Evolutionary conservation across 345 rosid genomes (phyloP).

Genomic region (Brassica juncea): DNA sequence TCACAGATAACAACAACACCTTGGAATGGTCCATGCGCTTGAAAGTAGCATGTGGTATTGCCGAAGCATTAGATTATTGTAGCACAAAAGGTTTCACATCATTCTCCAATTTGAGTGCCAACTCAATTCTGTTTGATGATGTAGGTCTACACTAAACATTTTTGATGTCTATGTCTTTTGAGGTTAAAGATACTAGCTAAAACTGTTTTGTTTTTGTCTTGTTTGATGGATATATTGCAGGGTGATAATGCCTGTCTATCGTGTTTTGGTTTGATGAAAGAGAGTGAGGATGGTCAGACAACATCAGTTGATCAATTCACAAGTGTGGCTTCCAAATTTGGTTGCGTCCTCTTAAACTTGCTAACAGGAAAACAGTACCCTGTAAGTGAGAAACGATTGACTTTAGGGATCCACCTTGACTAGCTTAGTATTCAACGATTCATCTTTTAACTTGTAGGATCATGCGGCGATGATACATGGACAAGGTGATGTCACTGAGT

Average conservation of each 20-base stretch:
- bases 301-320: neutral
- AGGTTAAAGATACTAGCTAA: neutral
- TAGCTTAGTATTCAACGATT: neutral
- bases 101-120: too few relatives aligned
- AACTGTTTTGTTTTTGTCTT: neutral
- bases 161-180: neutral
- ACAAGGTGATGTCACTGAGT: neutral
- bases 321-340: neutral
- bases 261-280: neutral
- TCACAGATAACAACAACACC: neutral
- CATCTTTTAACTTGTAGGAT: neutral
- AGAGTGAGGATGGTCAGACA: neutral
- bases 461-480: neutral
- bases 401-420: neutral
- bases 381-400: too few relatives aligned
- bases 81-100: neutral
- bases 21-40: neutral
- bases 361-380: too few relatives aligned
- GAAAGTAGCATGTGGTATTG: neutral
- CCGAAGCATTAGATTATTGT: neutral
- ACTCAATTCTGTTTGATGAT: too few relatives aligned
- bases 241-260: too few relatives aligned
- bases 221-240: too few relatives aligned
- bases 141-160: too few relatives aligned
- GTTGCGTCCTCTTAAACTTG: neutral